Base-by-base conservation (phyloP, 1,139 yeast species). In the Blastobotrys petasosporus region DNA sequence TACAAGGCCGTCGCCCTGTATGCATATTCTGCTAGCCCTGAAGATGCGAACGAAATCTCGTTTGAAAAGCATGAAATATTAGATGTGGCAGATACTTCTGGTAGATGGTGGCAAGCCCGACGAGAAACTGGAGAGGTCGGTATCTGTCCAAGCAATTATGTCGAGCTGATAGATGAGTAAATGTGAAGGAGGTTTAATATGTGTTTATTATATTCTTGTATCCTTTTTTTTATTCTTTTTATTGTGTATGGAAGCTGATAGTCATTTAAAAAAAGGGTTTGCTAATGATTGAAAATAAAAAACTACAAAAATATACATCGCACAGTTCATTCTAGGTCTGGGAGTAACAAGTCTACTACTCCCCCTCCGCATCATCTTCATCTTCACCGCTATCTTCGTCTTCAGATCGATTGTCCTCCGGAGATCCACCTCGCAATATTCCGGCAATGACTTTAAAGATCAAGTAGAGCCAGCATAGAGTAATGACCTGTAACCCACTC, bases 51-150 rank as follows among this genome's bases (percentile, higher is more conserved):
- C 62, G 98, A 92, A 67, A 78, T 92, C 37, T 84, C 95, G 4
- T 92, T 92, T 61, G 79, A 76, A 51, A 88, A 90, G 65, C 97
- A 92, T 51, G 98, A 92, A 65, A 71, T 88, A 25, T 75, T 92
- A 63, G 90, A 85, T 58, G 95, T 92, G 39, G 88, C 87, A 58
- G 97, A 92, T 61, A 85, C 87, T 49, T 87, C 86, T 54, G 97
- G 97, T 44, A 83, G 94, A 69, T 92, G 98, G 98, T 92, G 97
- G 97, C 96, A 88, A 67, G 97, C 96, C 32, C 79, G 85, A 62
- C 79, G 90, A 61, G 74, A 83, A 15, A 83, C 80, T 57, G 98
- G 98, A 41, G 94, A 88, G 64, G 85, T 87, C 44, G 98, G 98
- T 57, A 92, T 92, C 57, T 90, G 96, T 66, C 98, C 98, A 44